phyloP scores from a whole-genome alignment of 345 rosid species.

The Clausena lansium region DNA sequence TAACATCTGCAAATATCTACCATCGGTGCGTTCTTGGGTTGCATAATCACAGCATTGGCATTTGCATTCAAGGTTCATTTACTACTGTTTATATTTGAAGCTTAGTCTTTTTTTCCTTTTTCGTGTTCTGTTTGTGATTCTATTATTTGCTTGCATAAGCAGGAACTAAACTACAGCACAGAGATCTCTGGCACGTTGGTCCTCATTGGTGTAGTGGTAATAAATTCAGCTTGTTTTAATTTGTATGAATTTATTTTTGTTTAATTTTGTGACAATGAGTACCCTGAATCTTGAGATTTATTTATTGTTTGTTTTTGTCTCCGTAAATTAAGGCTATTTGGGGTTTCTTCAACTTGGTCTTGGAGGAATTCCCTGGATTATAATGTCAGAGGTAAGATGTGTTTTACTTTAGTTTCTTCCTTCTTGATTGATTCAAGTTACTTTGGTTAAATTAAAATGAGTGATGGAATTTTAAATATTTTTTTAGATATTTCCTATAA shows the following conservation, averaged over 20 bases:
- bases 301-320: background rate
- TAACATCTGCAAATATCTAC: slow-evolving; percentile 34
- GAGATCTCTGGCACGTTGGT: slow-evolving; percentile 27
- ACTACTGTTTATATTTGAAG: background rate
- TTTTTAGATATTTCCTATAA: slow-evolving; percentile 39
- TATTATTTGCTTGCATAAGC: slow-evolving; percentile 8
- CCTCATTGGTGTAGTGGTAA: slow-evolving; percentile 43
- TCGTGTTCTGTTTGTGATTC: background rate
- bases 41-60: slow-evolving; percentile 34
- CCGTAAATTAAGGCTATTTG: slow-evolving; percentile 32
- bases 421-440: background rate
- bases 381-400: slow-evolving; percentile 58
- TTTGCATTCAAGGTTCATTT: slow-evolving; percentile 31
- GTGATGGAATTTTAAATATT: background rate
- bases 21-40: slow-evolving; percentile 35
- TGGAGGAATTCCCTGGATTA: slow-evolving; percentile 71
- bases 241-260: background rate
- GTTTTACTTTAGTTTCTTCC: background rate
- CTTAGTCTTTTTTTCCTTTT: background rate
- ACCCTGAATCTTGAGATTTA: background rate
- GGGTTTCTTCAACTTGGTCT: slow-evolving; percentile 54
- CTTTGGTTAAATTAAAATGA: background rate
- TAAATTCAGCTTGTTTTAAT: background rate
- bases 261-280: background rate
- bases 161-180: slow-evolving; percentile 22